These are phyloP conservation scores for Colletotrichum lini DNA, from an alignment of 2,329 filamentous ascomycete genomes.

Conservation along the genomic window DNA sequence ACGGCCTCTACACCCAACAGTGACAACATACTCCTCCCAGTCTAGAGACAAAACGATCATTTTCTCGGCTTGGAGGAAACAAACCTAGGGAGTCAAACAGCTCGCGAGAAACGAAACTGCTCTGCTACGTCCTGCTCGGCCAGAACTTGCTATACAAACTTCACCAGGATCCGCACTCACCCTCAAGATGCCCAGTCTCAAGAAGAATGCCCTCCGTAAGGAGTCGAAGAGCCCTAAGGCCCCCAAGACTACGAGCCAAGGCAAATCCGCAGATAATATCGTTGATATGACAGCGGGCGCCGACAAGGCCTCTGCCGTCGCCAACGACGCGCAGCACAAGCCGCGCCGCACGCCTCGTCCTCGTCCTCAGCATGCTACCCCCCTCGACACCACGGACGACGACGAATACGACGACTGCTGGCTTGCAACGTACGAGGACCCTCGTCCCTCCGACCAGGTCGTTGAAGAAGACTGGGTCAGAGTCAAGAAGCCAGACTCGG, in stretches of 20 bases:
- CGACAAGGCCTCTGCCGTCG: not conserved
- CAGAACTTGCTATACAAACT: not conserved
- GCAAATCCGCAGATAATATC: not conserved
- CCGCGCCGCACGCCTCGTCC: constrained; percentile 6
- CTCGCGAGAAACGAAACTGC: not conserved
- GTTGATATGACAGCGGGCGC: not conserved
- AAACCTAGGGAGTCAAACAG: not conserved
- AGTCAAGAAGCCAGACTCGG: constrained; percentile 24
- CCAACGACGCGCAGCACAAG: not conserved
- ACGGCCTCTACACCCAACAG: not conserved
- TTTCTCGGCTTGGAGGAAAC: not conserved
- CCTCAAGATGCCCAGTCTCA: not conserved
- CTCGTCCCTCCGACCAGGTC: constrained; percentile 10
- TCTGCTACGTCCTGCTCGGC: not conserved
- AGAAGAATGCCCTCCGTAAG: not conserved
- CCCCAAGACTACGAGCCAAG: not conserved
- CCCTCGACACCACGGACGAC: constrained; percentile 34
- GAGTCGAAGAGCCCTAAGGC: not conserved
- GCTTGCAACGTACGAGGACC: constrained; percentile 29
- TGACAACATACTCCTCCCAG: not conserved
- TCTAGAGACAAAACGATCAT: too few relatives aligned
- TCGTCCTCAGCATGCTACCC: constrained; percentile 9
- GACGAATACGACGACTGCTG: constrained; percentile 38
- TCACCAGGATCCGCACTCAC: not conserved
- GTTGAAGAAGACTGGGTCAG: constrained; percentile 22